phyloP scores from a whole-genome alignment of 108 stramenopile species.

The Discostella stelligeroides region DNA sequence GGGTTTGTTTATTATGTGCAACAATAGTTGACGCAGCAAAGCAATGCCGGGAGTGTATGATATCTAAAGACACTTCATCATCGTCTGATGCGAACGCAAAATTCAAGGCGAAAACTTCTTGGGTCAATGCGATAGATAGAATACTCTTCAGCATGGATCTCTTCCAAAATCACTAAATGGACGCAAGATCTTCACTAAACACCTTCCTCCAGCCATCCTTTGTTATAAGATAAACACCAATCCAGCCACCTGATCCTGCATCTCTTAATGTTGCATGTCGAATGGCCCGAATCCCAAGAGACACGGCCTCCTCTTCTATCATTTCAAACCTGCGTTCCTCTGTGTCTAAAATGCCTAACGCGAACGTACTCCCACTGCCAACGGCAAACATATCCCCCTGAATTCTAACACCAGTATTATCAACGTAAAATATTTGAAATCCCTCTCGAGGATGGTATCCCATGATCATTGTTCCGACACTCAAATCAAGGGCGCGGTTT shows the following conservation, averaged over 20 bases:
- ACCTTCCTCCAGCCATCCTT: conserved; percentile 79
- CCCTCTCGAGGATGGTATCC: conserved; percentile 62
- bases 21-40: too few species aligned
- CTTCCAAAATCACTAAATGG: conserved; percentile 11
- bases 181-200: conserved; percentile 79
- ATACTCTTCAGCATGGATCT: too few species aligned
- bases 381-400: conserved; percentile 86
- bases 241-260: conserved; percentile 83
- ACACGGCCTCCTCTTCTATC: conserved; percentile 78
- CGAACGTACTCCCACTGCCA: conserved; percentile 87
- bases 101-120: too few species aligned
- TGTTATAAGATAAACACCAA: conserved; percentile 83
- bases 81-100: too few species aligned
- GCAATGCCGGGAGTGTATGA: too few species aligned
- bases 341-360: conserved; percentile 85
- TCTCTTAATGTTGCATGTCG: conserved; percentile 91
- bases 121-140: too few species aligned
- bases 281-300: conserved; percentile 85
- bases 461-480: conserved; percentile 92
- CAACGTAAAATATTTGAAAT: conserved; percentile 84
- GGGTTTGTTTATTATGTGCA: too few species aligned
- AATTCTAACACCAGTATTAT: conserved; percentile 79
- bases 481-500: conserved; percentile 57
- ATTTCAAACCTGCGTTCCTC: conserved; percentile 59
- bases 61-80: too few species aligned